These are phyloP conservation scores for Camellia sinensis DNA, from an alignment of 148 eudicot species.

Conservation along the genomic window DNA sequence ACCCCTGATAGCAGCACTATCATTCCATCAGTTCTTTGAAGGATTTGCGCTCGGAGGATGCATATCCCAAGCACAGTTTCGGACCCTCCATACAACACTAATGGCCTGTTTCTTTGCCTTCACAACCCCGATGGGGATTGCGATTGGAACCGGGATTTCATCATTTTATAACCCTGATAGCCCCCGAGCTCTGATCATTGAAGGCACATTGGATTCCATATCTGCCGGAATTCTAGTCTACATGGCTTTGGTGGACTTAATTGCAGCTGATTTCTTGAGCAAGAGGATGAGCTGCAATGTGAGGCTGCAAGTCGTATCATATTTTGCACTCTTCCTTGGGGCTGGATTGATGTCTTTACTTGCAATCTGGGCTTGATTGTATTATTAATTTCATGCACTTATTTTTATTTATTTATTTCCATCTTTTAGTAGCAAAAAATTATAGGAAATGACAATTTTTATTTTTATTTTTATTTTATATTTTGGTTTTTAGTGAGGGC, in stretches of 20 bases:
- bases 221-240: constrained; percentile 93
- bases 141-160: constrained; percentile 59
- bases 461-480: too few relatives aligned
- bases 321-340: constrained; percentile 73
- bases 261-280: constrained; percentile 96
- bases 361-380: constrained; percentile 77
- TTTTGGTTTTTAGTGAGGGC: too few relatives aligned
- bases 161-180: constrained; percentile 69
- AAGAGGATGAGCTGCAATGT: constrained; percentile 87
- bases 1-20: constrained; percentile 52
- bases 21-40: constrained; percentile 73
- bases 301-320: constrained; percentile 75
- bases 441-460: too few relatives aligned
- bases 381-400: neutral
- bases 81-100: constrained; percentile 45
- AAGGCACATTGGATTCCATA: constrained; percentile 78
- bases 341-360: constrained; percentile 78
- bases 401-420: neutral
- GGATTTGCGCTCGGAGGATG: constrained; percentile 77
- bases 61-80: constrained; percentile 80
- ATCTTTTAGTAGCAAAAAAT: neutral
- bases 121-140: constrained; percentile 83
- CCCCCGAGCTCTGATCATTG: constrained; percentile 65
- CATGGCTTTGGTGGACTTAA: constrained; percentile 94
- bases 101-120: constrained; percentile 92